A percentile compares a stretch with the other conserved stretches of the same genome.
Conservation (phyloP, 2,329 filamentous ascomycete species). For the Pestalotiopsis sp. region DNA sequence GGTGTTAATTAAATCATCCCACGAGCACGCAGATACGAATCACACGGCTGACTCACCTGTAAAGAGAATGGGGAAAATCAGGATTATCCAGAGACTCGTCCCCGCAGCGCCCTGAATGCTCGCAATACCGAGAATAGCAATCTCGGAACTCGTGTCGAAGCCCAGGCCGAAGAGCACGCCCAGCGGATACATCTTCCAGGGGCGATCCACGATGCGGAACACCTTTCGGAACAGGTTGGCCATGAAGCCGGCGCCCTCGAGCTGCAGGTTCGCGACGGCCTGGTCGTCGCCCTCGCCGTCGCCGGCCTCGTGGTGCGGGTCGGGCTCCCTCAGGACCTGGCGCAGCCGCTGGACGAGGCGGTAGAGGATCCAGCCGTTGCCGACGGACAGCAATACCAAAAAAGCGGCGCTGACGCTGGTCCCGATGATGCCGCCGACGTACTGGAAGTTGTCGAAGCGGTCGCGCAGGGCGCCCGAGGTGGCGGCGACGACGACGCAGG, state of each 20-base stretch:
- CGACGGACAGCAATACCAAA: conserved; percentile 77
- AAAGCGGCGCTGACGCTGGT: conserved; percentile 85
- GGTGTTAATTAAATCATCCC: conserved; percentile 9
- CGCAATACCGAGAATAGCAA: conserved; percentile 87
- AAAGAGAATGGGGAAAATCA: conserved; percentile 89
- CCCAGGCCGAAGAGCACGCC: conserved; percentile 89
- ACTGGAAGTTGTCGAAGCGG: conserved; percentile 78
- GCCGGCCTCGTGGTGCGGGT: conserved; percentile 31
- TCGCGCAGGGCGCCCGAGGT: conserved; percentile 82
- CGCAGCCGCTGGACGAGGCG: conserved; percentile 72
- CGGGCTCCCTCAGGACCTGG: conserved; percentile 53
- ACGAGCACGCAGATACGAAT: not conserved
- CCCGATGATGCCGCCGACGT: conserved; percentile 85
- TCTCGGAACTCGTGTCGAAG: conserved; percentile 94
- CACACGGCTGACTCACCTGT: conserved; percentile 59
- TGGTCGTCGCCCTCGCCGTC: conserved; percentile 23
- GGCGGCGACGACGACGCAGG: conserved; percentile 88
- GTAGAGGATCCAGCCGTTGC: conserved; percentile 85
- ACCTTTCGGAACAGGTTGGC: conserved; percentile 71
- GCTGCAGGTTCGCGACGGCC: conserved; percentile 58
- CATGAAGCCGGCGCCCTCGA: conserved; percentile 79
- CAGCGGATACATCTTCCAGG: conserved; percentile 96
- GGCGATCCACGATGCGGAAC: conserved; percentile 73
- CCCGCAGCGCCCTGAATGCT: conserved; percentile 84
- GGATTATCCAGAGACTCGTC: conserved; percentile 89